Percentiles rank a stretch among this genome's conserved stretches.
Evolutionary conservation across 345 rosid genomes (phyloP).

Genomic region (Acer yangbiense): DNA sequence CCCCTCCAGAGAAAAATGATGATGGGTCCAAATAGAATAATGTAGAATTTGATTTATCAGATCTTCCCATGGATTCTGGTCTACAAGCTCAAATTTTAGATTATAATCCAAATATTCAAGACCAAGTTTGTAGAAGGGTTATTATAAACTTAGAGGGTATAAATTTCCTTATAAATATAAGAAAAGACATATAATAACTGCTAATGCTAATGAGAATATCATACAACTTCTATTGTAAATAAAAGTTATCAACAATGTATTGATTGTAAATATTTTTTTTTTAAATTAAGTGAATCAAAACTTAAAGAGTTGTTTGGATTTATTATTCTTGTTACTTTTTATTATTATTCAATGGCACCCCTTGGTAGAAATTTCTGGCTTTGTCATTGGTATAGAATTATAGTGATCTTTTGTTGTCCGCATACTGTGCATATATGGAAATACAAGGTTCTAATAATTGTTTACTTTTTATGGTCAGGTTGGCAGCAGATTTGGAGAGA

Average conservation of each 20-base stretch:
- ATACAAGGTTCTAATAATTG: conserved; percentile 7
- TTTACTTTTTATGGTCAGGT: conserved; percentile 49
- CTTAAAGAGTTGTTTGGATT: too few species aligned
- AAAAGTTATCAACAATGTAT: too few species aligned
- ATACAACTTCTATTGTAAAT: not conserved
- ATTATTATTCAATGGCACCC: not conserved
- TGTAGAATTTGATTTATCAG: not conserved
- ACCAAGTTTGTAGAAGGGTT: not conserved
- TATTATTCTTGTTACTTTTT: too few species aligned
- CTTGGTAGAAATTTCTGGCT: not conserved
- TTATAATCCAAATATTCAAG: not conserved
- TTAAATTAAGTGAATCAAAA: not conserved
- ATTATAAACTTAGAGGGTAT: not conserved
- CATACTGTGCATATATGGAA: conserved; percentile 6
- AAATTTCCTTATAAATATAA: not conserved
- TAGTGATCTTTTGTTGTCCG: not conserved
- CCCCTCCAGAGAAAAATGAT: not conserved
- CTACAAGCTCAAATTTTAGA: not conserved
- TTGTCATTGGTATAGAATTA: not conserved
- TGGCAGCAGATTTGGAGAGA: conserved; percentile 96
- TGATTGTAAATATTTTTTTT: too few species aligned
- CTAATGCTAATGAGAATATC: not conserved
- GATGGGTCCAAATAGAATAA: not conserved
- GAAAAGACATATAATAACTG: not conserved
- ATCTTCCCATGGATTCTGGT: not conserved